Conservation (phyloP, 2,329 filamentous ascomycete species). For the Botrytis aclada region DNA sequence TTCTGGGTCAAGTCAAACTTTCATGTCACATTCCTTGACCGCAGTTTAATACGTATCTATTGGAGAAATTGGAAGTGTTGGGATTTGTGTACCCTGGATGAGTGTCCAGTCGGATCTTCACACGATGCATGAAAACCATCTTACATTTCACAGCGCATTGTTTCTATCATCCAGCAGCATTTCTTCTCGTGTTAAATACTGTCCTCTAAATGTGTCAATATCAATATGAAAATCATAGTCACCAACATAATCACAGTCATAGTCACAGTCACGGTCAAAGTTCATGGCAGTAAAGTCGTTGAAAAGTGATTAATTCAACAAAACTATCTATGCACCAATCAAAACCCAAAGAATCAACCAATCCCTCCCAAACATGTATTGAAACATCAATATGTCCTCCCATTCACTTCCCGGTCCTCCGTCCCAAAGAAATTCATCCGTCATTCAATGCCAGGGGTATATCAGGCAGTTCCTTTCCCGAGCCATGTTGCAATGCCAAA, state of each 20-base stretch:
- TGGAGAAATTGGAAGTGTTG: neutral
- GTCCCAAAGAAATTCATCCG: neutral
- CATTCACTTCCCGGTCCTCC: accelerated
- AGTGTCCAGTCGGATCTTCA: neutral
- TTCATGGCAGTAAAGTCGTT: neutral
- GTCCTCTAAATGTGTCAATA: no score
- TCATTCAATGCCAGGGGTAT: neutral
- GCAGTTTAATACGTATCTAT: neutral
- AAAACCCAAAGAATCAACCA: neutral
- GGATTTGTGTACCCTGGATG: neutral
- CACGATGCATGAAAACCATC: neutral
- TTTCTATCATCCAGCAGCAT: neutral
- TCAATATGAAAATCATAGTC: neutral
- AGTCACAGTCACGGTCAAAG: neutral
- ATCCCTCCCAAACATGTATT: neutral
- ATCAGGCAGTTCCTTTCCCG: neutral
- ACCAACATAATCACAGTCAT: neutral
- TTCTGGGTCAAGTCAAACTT: neutral
- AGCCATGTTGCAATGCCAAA: neutral
- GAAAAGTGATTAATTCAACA: neutral
- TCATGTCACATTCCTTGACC: neutral
- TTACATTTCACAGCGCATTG: neutral
- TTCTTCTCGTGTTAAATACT: neutral
- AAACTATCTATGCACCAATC: neutral
- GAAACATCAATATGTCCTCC: neutral